phyloP scores from a whole-genome alignment of 139 green algal species.

The Micromonas pusilla region DNA sequence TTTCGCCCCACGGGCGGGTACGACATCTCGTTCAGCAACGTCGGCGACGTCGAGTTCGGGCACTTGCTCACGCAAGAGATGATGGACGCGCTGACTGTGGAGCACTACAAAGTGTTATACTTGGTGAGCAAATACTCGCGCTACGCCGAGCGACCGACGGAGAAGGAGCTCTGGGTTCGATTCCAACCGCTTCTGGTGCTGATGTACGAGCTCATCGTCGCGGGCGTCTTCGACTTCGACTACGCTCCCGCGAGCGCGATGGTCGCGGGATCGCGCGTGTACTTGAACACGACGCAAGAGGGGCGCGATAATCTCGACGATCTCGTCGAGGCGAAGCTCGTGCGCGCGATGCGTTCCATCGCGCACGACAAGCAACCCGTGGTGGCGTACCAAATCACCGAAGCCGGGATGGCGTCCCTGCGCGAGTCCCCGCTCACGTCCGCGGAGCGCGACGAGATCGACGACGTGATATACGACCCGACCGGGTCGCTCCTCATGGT shows the following conservation, averaged over 20 bases:
- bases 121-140: constrained; percentile 24
- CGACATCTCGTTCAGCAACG: constrained; percentile 13
- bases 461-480: not conserved
- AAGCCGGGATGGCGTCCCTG: not conserved
- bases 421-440: not conserved
- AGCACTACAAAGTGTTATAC: constrained; percentile 33
- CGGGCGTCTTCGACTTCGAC: constrained; percentile 29
- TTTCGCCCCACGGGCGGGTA: constrained; percentile 21
- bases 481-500: constrained; percentile 7
- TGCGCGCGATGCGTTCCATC: not conserved
- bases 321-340: constrained; percentile 16
- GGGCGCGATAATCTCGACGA: constrained; percentile 30
- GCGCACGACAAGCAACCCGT: not conserved
- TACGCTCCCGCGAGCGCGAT: constrained; percentile 26
- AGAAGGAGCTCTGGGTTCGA: constrained; percentile 32
- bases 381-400: constrained; percentile 22
- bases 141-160: not conserved
- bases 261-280: constrained; percentile 5
- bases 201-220: constrained; percentile 29
- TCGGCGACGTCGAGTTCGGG: not conserved
- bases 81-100: constrained; percentile 14
- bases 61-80: not conserved
- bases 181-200: constrained; percentile 29
- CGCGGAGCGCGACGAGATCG: not conserved
- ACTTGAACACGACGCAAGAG: constrained; percentile 32